A percentile compares a stretch with the other conserved stretches of the same genome.
These are phyloP conservation scores for Aspergillus versicolor DNA, from an alignment of 2,329 filamentous ascomycete genomes.

Conservation along the genomic window DNA sequence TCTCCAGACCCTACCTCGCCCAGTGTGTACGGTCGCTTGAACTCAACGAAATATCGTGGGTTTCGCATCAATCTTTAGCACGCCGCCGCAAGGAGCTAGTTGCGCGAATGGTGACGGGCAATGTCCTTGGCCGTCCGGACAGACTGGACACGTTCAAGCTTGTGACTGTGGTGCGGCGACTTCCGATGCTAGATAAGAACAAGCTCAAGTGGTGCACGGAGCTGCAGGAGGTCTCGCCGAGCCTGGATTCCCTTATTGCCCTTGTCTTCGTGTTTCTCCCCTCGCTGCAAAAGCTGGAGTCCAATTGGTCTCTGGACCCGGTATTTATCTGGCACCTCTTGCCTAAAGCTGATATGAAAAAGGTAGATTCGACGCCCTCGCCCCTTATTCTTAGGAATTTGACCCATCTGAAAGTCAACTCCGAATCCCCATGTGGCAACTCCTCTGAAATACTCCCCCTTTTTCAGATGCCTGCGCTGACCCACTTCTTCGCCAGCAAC, in stretches of 20 bases:
- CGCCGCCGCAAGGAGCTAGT: neutral
- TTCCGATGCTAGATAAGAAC: conserved; percentile 1
- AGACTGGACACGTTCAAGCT: conserved; percentile 3
- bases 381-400: conserved; percentile 7
- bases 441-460: conserved; percentile 7
- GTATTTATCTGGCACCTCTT: conserved; percentile 5
- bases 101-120: neutral
- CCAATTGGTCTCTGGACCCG: conserved; percentile 4
- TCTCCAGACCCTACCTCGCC: conserved; percentile 6
- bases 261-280: conserved; percentile 1
- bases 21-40: conserved; percentile 8
- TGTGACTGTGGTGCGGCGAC: neutral
- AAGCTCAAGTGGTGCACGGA: conserved; percentile 2
- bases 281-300: neutral
- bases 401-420: conserved; percentile 8
- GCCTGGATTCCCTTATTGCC: conserved; percentile 8
- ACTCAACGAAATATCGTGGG: conserved; percentile 3
- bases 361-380: conserved; percentile 5
- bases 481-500: conserved; percentile 10
- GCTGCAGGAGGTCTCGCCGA: conserved; percentile 2
- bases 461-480: conserved; percentile 10
- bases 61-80: neutral
- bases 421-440: conserved; percentile 1
- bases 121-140: neutral
- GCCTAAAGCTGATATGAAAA: conserved; percentile 1